phyloP scores from a whole-genome alignment of 257 asterid species.

The Hygrophila difformis region DNA sequence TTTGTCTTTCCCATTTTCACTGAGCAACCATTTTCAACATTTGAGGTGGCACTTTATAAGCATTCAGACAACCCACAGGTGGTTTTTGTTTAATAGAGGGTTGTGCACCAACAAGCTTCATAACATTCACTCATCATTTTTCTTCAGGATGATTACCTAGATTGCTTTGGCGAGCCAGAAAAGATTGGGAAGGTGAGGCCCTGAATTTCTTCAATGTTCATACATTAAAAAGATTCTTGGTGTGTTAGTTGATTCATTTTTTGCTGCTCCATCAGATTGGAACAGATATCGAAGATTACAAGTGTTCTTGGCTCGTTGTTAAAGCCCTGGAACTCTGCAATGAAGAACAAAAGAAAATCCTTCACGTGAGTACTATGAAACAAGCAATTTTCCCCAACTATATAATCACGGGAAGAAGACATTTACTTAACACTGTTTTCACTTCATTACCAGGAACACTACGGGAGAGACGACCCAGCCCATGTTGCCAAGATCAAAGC shows the following conservation, averaged over 20 bases:
- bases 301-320: conserved; percentile 94
- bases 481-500: conserved; percentile 63
- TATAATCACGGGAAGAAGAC: too few species aligned
- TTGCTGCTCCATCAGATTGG: conserved; percentile 50
- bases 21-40: neutral
- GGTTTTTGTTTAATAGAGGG: too few species aligned
- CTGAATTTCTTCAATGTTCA: neutral
- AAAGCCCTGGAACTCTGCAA: conserved; percentile 82
- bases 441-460: conserved; percentile 58
- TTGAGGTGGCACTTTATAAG: too few species aligned
- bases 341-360: conserved; percentile 67
- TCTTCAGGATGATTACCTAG: conserved; percentile 80
- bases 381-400: neutral
- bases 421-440: too few species aligned
- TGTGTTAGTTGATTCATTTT: conserved; percentile 1
- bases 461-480: conserved; percentile 61
- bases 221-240: neutral
- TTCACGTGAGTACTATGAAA: conserved; percentile 47
- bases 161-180: conserved; percentile 72
- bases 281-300: conserved; percentile 92
- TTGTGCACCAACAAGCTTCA: too few species aligned
- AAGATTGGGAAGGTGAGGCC: conserved; percentile 69
- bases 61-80: too few species aligned
- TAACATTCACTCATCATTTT: neutral
- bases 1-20: neutral